Evolutionary conservation across 495 filamentous ascomycete species (phyloP).

Genomic region (Podospora anserina): DNA sequence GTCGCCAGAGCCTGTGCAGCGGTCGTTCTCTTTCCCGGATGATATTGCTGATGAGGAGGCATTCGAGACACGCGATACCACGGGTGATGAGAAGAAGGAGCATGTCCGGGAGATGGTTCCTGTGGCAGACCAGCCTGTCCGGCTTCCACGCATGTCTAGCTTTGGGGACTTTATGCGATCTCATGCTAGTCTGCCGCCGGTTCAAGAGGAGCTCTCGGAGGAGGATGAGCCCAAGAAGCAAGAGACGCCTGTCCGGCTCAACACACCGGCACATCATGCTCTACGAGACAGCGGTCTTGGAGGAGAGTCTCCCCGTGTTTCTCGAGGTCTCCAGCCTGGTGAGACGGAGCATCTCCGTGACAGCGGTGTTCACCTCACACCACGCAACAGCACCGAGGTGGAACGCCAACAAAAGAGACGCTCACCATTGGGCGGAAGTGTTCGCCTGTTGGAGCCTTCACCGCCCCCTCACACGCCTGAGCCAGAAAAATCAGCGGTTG

Average conservation of each 20-base stretch:
- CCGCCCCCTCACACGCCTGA: slow-evolving; percentile 33
- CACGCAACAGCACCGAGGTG: slow-evolving; percentile 20
- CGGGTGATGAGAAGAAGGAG: slow-evolving; percentile 14
- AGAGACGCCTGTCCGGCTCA: slow-evolving; percentile 7
- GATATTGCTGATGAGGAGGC: slow-evolving; percentile 38
- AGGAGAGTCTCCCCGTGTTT: slow-evolving; percentile 41
- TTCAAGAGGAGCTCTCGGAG: slow-evolving; percentile 40
- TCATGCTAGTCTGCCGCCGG: slow-evolving; percentile 41
- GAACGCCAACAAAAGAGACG: slow-evolving; percentile 12
- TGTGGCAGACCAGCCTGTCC: slow-evolving; percentile 10
- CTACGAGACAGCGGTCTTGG: slow-evolving; percentile 47
- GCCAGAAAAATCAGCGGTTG: slow-evolving; percentile 27
- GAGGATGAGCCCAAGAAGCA: slow-evolving; percentile 30
- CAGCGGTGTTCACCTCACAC: slow-evolving; percentile 50
- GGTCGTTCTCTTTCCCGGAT: slow-evolving; percentile 37
- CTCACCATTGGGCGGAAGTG: slow-evolving; percentile 22
- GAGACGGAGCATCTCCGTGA: slow-evolving; percentile 43
- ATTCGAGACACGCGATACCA: slow-evolving; percentile 25
- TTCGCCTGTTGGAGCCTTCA: slow-evolving; percentile 30
- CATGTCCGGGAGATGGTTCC: background rate
- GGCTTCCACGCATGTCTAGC: slow-evolving; percentile 28
- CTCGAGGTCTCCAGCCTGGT: slow-evolving; percentile 27
- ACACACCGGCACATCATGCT: no score
- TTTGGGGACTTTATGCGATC: slow-evolving; percentile 38
- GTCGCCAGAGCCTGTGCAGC: slow-evolving; percentile 30